A percentile compares a stretch with the other conserved stretches of the same genome.
phyloP scores from a whole-genome alignment of 306 rosid genomes.

The Acacia confusa region DNA sequence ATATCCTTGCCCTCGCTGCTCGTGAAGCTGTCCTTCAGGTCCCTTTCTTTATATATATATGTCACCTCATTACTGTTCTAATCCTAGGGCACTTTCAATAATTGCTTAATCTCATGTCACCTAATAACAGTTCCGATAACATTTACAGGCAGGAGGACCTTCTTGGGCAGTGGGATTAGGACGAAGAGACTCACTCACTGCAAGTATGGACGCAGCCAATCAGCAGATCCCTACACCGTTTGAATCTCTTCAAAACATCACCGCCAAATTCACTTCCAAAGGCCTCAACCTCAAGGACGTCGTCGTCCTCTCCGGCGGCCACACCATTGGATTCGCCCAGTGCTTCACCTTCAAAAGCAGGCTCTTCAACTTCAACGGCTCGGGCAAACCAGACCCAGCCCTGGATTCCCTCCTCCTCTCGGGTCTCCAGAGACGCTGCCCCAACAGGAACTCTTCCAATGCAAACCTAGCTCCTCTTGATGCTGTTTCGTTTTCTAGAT shows the following conservation, averaged over 20 bases:
- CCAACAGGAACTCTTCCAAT: conserved; percentile 42
- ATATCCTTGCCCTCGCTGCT: conserved; percentile 63
- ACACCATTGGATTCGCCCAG: conserved; percentile 72
- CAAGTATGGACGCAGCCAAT: conserved; percentile 46
- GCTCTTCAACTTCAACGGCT: conserved; percentile 56
- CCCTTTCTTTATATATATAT: neutral
- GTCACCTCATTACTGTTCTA: too few relatives aligned
- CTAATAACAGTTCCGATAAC: too few relatives aligned
- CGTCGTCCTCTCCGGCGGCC: conserved; percentile 77
- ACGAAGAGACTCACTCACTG: conserved; percentile 46
- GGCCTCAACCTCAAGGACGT: conserved; percentile 68
- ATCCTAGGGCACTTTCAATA: too few relatives aligned
- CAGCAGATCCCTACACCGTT: conserved; percentile 64
- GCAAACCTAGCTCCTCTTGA: conserved; percentile 67
- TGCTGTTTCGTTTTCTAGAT: conserved; percentile 23
- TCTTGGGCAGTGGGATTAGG: neutral
- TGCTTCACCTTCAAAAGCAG: conserved; percentile 64
- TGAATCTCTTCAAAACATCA: conserved; percentile 53
- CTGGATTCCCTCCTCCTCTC: conserved; percentile 44
- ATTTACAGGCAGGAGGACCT: neutral
- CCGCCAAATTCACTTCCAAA: conserved; percentile 63
- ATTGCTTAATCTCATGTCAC: neutral
- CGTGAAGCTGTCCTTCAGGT: conserved; percentile 65
- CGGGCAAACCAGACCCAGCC: conserved; percentile 64
- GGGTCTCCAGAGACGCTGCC: conserved; percentile 47